A percentile compares a stretch with the other conserved stretches of the same genome.
phyloP scores from a whole-genome alignment of 2,329 filamentous ascomycete species.

The Scedosporium dehoogii region DNA sequence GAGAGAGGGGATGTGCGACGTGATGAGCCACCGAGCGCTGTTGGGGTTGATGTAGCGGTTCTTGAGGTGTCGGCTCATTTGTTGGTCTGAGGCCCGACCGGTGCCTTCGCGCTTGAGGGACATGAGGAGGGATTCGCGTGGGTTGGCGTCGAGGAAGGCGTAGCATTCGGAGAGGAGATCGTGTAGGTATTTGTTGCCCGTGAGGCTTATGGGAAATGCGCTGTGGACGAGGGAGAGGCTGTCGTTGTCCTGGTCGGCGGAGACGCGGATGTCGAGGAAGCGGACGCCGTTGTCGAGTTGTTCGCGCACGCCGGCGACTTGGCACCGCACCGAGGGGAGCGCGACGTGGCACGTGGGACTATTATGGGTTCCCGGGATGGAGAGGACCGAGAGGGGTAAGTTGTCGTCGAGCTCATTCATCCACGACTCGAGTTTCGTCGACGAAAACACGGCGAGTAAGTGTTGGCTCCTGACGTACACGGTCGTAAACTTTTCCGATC shows the following conservation, averaged over 20 bases:
- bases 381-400: constrained; percentile 67
- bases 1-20: constrained; percentile 65
- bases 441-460: constrained; percentile 58
- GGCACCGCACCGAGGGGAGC: constrained; percentile 86
- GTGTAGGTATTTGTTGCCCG: constrained; percentile 68
- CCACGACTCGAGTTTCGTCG: constrained; percentile 61
- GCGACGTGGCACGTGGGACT: constrained; percentile 77
- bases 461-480: constrained; percentile 51
- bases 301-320: constrained; percentile 64
- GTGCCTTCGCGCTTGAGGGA: constrained; percentile 87
- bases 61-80: constrained; percentile 65
- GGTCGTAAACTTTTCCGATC: constrained; percentile 51
- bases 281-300: constrained; percentile 87
- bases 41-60: constrained; percentile 56
- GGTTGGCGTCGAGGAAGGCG: constrained; percentile 66
- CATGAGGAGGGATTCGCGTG: constrained; percentile 74
- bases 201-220: constrained; percentile 79
- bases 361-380: constrained; percentile 94
- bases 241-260: constrained; percentile 42
- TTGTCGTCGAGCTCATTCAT: constrained; percentile 68
- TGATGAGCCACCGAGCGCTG: constrained; percentile 63
- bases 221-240: constrained; percentile 77
- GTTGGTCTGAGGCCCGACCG: constrained; percentile 67
- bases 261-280: constrained; percentile 85
- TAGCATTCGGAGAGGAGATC: constrained; percentile 63